A percentile compares a stretch with the other conserved stretches of the same genome.
Conservation (phyloP, 768 basidiomycete genomes). For the Psilocybe sp. region DNA sequence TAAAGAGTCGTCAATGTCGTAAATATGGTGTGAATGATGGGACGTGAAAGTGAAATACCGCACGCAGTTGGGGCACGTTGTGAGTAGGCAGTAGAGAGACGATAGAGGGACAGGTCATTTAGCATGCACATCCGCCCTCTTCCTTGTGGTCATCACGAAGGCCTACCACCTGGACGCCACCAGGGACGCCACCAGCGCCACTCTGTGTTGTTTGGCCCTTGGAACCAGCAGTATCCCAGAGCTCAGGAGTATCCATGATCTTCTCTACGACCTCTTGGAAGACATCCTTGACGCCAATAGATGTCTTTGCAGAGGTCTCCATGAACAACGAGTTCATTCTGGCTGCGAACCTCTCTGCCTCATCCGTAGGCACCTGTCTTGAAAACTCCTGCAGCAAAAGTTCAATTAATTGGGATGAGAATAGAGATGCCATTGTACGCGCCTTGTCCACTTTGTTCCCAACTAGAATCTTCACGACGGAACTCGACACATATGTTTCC, state of each 20-base stretch:
- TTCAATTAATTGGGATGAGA: neutral
- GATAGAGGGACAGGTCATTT: neutral
- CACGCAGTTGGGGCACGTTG: too few relatives aligned
- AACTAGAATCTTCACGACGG: constrained; percentile 92
- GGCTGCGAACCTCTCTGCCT: constrained; percentile 77
- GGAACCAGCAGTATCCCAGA: constrained; percentile 54
- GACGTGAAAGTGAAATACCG: too few relatives aligned
- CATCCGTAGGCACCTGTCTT: constrained; percentile 76
- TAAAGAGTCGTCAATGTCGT: too few relatives aligned
- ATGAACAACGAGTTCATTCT: constrained; percentile 35
- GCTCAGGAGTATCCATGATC: constrained; percentile 80
- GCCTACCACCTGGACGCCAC: constrained; percentile 46
- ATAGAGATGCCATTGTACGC: neutral
- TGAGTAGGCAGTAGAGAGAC: neutral
- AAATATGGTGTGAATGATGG: too few relatives aligned
- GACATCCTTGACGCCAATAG: constrained; percentile 75
- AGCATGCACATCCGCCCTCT: constrained; percentile 17
- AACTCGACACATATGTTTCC: constrained; percentile 84
- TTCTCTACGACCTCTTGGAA: constrained; percentile 71
- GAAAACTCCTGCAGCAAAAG: constrained; percentile 71
- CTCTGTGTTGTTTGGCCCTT: constrained; percentile 30
- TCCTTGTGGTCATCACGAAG: constrained; percentile 22
- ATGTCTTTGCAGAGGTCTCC: constrained; percentile 14
- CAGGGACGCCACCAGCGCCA: constrained; percentile 47
- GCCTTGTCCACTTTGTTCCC: constrained; percentile 92